Evolutionary conservation across 208 protist genomes (phyloP).

Genomic region (Wallacemonas sp.): DNA sequence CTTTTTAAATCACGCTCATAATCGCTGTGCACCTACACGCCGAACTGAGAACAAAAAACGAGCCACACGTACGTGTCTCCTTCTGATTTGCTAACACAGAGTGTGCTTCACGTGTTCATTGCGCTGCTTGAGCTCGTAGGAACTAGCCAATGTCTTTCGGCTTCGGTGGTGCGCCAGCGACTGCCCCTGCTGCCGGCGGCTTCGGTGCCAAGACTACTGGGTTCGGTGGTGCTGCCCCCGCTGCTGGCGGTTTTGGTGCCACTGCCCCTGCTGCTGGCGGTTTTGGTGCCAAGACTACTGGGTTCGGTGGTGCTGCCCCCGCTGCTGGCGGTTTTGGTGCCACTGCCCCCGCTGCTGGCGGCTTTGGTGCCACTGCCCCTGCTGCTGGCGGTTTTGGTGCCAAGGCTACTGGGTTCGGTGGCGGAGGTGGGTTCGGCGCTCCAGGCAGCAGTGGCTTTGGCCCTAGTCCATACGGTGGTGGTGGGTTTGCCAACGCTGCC

Average conservation of each 20-base stretch:
- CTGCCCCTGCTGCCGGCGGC: conserved; percentile 5
- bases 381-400: conserved; percentile 2
- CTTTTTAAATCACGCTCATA: too few relatives aligned
- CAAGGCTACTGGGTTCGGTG: neutral
- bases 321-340: neutral
- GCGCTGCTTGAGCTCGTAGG: too few relatives aligned
- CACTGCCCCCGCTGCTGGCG: conserved; percentile 15
- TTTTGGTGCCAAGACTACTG: conserved; percentile 12
- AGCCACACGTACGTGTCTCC: too few relatives aligned
- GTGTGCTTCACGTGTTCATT: too few relatives aligned
- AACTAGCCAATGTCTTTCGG: conserved; percentile 23
- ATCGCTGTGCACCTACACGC: too few relatives aligned
- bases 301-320: conserved; percentile 22
- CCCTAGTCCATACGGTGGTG: neutral
- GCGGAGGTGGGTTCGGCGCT: conserved; percentile 31
- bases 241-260: conserved; percentile 32
- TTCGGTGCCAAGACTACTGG: too few relatives aligned
- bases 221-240: conserved; percentile 1
- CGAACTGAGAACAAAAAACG: too few relatives aligned
- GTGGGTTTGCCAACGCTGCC: conserved; percentile 19
- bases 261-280: conserved; percentile 7
- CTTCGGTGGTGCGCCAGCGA: neutral
- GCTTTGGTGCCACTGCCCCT: conserved; percentile 27
- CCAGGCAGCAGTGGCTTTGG: conserved; percentile 8
- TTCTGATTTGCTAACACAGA: neutral